Conservation (phyloP, 441 rosid species). For the Lagerstroemia fauriei region DNA sequence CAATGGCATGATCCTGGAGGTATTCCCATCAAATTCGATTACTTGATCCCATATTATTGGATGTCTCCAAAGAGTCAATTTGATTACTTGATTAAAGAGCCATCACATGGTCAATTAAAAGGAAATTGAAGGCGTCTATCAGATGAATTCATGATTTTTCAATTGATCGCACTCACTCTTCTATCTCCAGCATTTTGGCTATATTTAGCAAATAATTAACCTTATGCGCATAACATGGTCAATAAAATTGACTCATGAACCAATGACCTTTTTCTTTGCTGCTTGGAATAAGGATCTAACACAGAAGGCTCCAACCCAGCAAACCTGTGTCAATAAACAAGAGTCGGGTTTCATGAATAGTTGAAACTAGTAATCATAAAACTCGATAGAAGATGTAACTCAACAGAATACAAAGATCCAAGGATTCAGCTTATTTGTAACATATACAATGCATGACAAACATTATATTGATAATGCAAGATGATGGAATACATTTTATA, state of each 20-base stretch:
- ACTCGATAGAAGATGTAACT: background rate
- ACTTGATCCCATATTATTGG: background rate
- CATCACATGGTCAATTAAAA: too few species aligned
- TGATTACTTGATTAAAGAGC: background rate
- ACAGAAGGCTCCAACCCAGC: conserved; percentile 98
- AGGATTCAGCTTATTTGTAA: background rate
- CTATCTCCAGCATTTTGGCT: background rate
- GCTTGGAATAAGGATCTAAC: conserved; percentile 96
- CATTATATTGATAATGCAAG: background rate
- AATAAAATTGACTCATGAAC: background rate
- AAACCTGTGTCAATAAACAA: conserved; percentile 58
- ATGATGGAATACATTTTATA: background rate
- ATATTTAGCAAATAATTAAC: background rate
- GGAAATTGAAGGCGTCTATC: background rate
- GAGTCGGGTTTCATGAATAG: background rate
- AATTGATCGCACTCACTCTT: background rate
- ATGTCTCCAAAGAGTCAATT: background rate
- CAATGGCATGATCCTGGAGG: background rate
- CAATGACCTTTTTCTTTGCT: conserved; percentile 85
- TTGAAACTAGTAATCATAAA: background rate
- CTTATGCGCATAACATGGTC: background rate
- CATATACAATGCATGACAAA: background rate
- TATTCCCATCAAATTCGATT: background rate
- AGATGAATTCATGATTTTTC: background rate
- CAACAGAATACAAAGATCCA: background rate